Percentiles rank a stretch among this genome's conserved stretches.
Evolutionary conservation across 192 early-diverging fungal genomes (phyloP).

Genomic region (Rhizophagus prolifer): DNA sequence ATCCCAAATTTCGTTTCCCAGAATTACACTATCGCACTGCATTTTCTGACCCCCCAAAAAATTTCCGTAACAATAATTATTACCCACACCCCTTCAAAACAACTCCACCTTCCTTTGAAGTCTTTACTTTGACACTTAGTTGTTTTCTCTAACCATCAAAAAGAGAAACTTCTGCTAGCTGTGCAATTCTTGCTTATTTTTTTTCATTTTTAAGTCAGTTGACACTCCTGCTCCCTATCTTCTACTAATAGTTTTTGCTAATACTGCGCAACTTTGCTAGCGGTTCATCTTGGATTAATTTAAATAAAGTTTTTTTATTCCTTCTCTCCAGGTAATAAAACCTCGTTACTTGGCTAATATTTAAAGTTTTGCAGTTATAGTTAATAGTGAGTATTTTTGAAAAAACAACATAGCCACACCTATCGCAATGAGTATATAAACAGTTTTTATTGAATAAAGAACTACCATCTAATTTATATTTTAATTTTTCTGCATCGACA

Average conservation of each 20-base stretch:
- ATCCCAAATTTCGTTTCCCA: neutral
- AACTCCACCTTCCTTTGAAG: constrained; percentile 20
- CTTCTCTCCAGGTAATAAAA: neutral
- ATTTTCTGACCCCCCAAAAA: constrained; percentile 16
- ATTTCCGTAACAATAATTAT: constrained; percentile 20
- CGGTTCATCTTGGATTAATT: constrained; percentile 14
- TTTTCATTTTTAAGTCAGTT: constrained; percentile 12
- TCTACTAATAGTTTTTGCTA: neutral
- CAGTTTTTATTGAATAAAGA: neutral
- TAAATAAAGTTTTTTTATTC: neutral
- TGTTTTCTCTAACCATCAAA: neutral
- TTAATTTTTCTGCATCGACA: neutral
- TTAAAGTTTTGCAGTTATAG: neutral
- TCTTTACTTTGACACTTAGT: constrained; percentile 6
- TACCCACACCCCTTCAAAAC: constrained; percentile 14
- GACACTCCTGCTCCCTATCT: neutral
- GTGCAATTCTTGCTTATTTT: neutral
- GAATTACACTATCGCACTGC: neutral
- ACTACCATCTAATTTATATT: neutral
- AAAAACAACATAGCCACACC: neutral
- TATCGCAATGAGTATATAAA: neutral
- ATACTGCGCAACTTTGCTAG: constrained; percentile 11
- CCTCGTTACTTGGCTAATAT: neutral
- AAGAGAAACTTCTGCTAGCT: no score
- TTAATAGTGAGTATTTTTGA: neutral